Base-by-base conservation (phyloP, 2,329 filamentous ascomycete species). In the Calonectria multiphialidica region DNA sequence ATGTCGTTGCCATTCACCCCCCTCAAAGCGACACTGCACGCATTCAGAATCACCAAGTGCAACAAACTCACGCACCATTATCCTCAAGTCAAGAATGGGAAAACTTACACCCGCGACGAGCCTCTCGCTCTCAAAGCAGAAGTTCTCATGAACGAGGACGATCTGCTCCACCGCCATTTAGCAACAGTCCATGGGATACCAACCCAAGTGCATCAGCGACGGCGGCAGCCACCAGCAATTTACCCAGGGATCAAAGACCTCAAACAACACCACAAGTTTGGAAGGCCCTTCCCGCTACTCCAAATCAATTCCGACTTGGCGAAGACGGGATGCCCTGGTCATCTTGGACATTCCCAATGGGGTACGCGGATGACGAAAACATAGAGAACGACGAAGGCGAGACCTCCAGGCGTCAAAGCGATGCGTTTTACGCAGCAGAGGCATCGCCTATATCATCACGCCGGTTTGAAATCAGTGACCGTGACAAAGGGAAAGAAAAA, bases 251-350 rank as follows among this genome's bases (percentile, higher is more conserved):
- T 4, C 59, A 73, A 50, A 64, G 76, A 49, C 64, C 59, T 35
- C 72, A 45, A 63, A 78, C 74, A 25, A 75, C 75, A 28, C 72
- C 49, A 42, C 72, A 84, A 49, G 57, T 82, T 30, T 85, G 83
- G 83, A 88, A 88, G 72, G 84, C 84, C 9, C 72, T 89, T 53
- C 87, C 88, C 5, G 76, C 82, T 37, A 77, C 80, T 23, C 83
- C 84, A 12, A 80, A 79, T 57, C 78, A 81, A 18, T 80, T 76
- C 57, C 74, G 79, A 15, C 82, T 89, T 1, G 87, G 87, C 10
- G 87, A 88, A 62, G 86, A 87, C 25, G 83, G 82, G 3, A 80
- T 88, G 75, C 87, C 88, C 0, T 89, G 88, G 88, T 86, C 75
- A n/a, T 68, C 78, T 81, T 78, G 76, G 76, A 71, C 70, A 13